Evolutionary conservation across 2,329 filamentous ascomycete species (phyloP).

Genomic region (Tolypocladium endophyticum): DNA sequence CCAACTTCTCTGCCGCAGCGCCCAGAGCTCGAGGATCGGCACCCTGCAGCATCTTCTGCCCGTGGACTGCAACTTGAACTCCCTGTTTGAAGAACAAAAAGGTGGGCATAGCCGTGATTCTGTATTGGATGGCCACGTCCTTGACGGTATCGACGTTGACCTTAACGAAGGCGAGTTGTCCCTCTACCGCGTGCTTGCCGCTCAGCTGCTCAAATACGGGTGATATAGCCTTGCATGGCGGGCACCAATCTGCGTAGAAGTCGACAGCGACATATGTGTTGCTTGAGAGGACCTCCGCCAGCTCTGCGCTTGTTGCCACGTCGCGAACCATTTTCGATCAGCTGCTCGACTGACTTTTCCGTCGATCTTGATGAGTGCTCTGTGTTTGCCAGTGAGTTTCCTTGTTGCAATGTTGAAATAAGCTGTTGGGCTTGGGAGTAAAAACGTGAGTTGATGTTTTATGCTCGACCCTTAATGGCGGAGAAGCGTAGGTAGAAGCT

Average conservation of each 20-base stretch:
- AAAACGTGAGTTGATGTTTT: background rate
- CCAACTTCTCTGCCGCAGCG: slow-evolving; percentile 26
- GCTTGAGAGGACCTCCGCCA: slow-evolving; percentile 25
- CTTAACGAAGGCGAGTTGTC: slow-evolving; percentile 64
- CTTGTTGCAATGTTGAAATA: background rate
- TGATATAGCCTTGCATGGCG: slow-evolving; percentile 36
- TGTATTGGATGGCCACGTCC: slow-evolving; percentile 64
- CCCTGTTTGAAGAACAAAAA: slow-evolving; percentile 82
- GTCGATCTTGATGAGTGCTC: background rate
- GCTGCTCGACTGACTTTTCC: background rate
- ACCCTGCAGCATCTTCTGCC: slow-evolving; percentile 20
- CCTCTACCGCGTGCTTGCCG: slow-evolving; percentile 9
- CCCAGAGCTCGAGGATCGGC: slow-evolving; percentile 19
- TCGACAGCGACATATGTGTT: slow-evolving; percentile 34
- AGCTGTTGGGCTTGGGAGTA: background rate
- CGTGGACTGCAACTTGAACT: slow-evolving; percentile 19
- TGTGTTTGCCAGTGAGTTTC: background rate
- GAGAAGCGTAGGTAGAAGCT: background rate
- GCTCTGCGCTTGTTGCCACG: slow-evolving; percentile 18
- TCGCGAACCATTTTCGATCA: slow-evolving; percentile 10
- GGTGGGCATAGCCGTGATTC: slow-evolving; percentile 85
- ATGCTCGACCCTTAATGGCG: background rate
- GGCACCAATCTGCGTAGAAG: slow-evolving; percentile 42
- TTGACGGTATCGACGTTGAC: slow-evolving; percentile 79
- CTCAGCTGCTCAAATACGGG: slow-evolving; percentile 25